Conservation (phyloP, 2,329 filamentous ascomycete species). For the Rachicladosporium sp. region DNA sequence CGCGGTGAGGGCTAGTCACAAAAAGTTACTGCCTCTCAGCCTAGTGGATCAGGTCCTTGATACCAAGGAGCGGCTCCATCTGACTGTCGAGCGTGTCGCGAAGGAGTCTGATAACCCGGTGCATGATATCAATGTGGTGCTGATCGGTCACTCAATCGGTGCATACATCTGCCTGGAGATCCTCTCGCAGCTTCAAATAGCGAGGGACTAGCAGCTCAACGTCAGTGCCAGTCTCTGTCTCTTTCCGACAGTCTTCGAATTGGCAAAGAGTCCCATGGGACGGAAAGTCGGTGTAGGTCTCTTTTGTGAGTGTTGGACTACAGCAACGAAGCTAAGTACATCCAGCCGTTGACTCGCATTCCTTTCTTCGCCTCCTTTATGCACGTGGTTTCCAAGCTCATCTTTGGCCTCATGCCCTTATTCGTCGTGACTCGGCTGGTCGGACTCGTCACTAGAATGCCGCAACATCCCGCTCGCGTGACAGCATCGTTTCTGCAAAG, state of each 20-base stretch:
- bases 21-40: neutral
- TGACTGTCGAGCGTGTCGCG: neutral
- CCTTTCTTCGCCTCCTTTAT: slow-evolving; percentile 26
- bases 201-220: slow-evolving; percentile 1
- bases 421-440: slow-evolving; percentile 31
- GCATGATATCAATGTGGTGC: slow-evolving; percentile 14
- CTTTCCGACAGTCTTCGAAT: slow-evolving; percentile 37
- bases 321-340: too few species aligned
- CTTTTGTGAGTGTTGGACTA: neutral
- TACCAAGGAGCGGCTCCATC: neutral
- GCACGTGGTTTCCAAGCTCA: slow-evolving; percentile 14
- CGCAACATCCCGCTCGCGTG: slow-evolving; percentile 31
- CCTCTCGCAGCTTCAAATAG: slow-evolving; percentile 11
- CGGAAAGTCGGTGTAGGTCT: slow-evolving; percentile 26
- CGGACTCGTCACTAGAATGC: slow-evolving; percentile 29
- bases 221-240: slow-evolving; percentile 27
- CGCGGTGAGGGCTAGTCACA: too few species aligned
- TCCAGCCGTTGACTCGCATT: slow-evolving; percentile 8
- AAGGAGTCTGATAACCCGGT: neutral
- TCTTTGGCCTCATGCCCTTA: slow-evolving; percentile 32
- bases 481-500: slow-evolving; percentile 41
- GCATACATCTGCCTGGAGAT: slow-evolving; percentile 34
- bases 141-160: slow-evolving; percentile 37
- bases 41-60: slow-evolving; percentile 3
- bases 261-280: slow-evolving; percentile 32